Percentiles rank a stretch among this genome's conserved stretches.
phyloP scores from a whole-genome alignment of 805 yeast genomes.

The Myxozyma kluyveri region DNA sequence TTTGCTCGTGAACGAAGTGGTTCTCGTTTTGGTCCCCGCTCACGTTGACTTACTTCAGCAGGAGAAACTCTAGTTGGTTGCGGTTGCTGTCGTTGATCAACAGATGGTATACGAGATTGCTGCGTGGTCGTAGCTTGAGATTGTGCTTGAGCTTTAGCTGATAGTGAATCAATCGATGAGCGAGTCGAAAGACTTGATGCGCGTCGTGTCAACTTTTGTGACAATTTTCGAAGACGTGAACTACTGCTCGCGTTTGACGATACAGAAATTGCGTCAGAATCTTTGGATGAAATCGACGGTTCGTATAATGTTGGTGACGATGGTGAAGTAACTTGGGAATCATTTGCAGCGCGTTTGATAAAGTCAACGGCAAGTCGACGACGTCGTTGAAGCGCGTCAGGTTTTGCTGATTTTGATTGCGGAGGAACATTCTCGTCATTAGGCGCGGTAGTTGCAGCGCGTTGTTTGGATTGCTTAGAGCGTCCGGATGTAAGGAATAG shows the following conservation, averaged over 20 bases:
- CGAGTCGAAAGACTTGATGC: neutral
- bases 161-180: neutral
- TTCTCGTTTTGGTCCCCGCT: neutral
- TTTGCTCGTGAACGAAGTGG: neutral
- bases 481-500: neutral
- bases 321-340: neutral
- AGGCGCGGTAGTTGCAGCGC: neutral
- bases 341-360: constrained; percentile 9
- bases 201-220: constrained; percentile 15
- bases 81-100: neutral
- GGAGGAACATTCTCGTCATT: no score
- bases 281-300: constrained; percentile 1
- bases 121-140: neutral
- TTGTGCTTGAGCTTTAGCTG: neutral
- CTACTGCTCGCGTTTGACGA: constrained; percentile 7
- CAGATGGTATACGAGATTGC: no score
- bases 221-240: constrained; percentile 8
- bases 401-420: neutral
- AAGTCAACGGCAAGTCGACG: constrained; percentile 19
- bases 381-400: constrained; percentile 14
- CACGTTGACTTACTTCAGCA: neutral
- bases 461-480: neutral
- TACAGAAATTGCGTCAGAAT: constrained; percentile 11
- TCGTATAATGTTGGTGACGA: neutral
- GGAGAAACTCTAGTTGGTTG: neutral